A percentile compares a stretch with the other conserved stretches of the same genome.
Conservation (phyloP, 495 filamentous ascomycete species). For the Aspergillus carlsbadensis region DNA sequence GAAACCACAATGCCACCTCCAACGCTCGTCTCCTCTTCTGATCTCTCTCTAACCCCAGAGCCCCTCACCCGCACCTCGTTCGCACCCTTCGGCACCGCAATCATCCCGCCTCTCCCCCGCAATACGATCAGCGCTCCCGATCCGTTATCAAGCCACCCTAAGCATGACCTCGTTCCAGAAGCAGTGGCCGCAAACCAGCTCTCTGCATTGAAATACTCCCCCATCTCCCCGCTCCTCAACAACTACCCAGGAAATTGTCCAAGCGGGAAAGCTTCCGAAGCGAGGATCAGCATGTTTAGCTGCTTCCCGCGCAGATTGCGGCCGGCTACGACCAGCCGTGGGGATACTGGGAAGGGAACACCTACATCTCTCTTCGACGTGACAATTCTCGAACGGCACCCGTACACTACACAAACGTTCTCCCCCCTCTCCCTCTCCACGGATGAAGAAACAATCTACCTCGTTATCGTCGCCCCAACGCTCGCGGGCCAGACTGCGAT, state of each 20-base stretch:
- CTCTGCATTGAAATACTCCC: slow-evolving; percentile 79
- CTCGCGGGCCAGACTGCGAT: slow-evolving; percentile 33
- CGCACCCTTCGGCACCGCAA: slow-evolving; percentile 78
- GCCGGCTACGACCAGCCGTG: background rate
- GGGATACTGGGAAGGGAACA: too few species aligned
- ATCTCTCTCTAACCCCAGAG: slow-evolving; percentile 43
- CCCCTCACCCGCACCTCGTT: slow-evolving; percentile 68
- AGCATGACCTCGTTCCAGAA: slow-evolving; percentile 26
- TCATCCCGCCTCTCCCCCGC: slow-evolving; percentile 66
- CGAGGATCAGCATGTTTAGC: slow-evolving; percentile 84
- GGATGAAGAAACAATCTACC: slow-evolving; percentile 48
- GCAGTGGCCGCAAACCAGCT: slow-evolving; percentile 74
- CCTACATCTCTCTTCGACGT: slow-evolving; percentile 71
- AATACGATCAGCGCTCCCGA: slow-evolving; percentile 44
- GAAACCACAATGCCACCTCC: slow-evolving; percentile 22
- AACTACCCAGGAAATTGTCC: slow-evolving; percentile 61
- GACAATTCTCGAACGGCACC: slow-evolving; percentile 84
- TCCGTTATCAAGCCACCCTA: slow-evolving; percentile 37
- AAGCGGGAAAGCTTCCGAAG: slow-evolving; percentile 56
- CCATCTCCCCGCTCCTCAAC: slow-evolving; percentile 69
- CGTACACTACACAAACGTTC: slow-evolving; percentile 92
- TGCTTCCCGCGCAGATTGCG: slow-evolving; percentile 68
- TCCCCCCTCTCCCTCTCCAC: slow-evolving; percentile 66
- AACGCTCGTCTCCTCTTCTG: slow-evolving; percentile 33
- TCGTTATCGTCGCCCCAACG: slow-evolving; percentile 91